Evolutionary conservation across 805 yeast genomes (phyloP).

Genomic region (Kazachstania africana): DNA sequence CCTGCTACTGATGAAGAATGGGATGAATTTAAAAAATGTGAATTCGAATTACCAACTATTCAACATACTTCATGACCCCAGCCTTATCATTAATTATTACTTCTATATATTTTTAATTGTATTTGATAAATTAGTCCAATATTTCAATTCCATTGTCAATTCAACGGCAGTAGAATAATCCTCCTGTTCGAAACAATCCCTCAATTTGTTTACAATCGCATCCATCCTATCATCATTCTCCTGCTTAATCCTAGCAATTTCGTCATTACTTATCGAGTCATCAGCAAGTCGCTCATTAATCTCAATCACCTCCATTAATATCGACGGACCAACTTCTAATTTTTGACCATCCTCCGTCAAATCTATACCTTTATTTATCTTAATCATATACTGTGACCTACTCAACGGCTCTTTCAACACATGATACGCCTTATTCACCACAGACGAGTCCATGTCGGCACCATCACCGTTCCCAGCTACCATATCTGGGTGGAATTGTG

Average conservation of each 20-base stretch:
- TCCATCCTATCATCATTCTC: constrained; percentile 50
- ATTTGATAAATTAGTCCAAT: constrained; percentile 68
- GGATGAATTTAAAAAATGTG: constrained; percentile 53
- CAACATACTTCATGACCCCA: neutral
- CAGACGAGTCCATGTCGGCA: constrained; percentile 29
- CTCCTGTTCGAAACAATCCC: constrained; percentile 32
- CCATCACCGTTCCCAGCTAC: constrained; percentile 10
- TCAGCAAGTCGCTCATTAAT: constrained; percentile 74
- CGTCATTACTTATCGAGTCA: constrained; percentile 45
- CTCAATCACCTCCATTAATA: constrained; percentile 69
- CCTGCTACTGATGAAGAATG: constrained; percentile 55
- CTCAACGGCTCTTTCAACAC: constrained; percentile 57
- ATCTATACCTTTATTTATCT: constrained; percentile 36
- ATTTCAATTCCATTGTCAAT: constrained; percentile 63
- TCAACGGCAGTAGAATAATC: constrained; percentile 50
- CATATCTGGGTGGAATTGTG: constrained; percentile 73
- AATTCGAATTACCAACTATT: constrained; percentile 41
- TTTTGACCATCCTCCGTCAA: constrained; percentile 47
- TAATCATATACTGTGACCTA: constrained; percentile 53
- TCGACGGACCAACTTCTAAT: constrained; percentile 35
- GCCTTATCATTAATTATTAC: neutral
- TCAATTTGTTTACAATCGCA: constrained; percentile 34
- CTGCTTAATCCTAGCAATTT: constrained; percentile 37
- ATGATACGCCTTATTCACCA: constrained; percentile 67
- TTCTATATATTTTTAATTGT: constrained; percentile 40